Base-by-base conservation (phyloP, 2,329 filamentous ascomycete species). In the Fonsecaea erecta region DNA sequence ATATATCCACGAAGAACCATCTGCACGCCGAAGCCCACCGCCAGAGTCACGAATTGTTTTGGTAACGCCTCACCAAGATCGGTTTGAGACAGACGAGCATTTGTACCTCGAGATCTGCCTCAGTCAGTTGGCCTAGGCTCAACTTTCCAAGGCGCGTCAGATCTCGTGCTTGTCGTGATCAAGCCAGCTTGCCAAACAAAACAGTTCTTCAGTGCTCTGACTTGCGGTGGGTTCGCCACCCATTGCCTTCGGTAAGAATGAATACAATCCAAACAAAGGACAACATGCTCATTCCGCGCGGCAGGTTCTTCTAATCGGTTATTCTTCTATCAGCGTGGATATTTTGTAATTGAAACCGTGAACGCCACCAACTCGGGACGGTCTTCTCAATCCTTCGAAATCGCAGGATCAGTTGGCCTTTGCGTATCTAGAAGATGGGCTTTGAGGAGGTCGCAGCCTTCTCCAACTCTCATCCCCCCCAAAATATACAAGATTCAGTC, bases 31-130 rank as follows among this genome's bases (percentile, higher is more conserved):
- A 66, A 64, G 68, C 66, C 68, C 68, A 66, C 66, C 68, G 66
- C 68, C 68, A 65, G 66, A 70, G 66, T 70, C 66, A 54, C 54
- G 56, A 46, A 53, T 64, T 68, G 62, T 69, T 65, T 69, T 67
- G 67, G 62, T 67, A 61, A 60, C 56, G 18, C 37, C 43, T 43
- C 48, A 60, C 54, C 62, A 57, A 54, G 67, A 65, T 60, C 52
- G 60, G 30, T 56, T 65, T 63, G 59, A 65, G 43, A 52, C 52
- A 53, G 61, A 67, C 59, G 56, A 66, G 60, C 62, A 63, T 62
- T 58, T 56, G 61, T 54, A 52, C 35, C 24, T 63, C 54, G 66
- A 64, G 59, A 55, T 48, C 34, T 54, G 32, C 46, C 30, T 28
- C 52, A 28, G 18, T 30, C 53, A 32, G 63, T 64, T 59, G 43